Base-by-base conservation (phyloP, 495 filamentous ascomycete genomes). In the Aspergillus ellipticus region DNA sequence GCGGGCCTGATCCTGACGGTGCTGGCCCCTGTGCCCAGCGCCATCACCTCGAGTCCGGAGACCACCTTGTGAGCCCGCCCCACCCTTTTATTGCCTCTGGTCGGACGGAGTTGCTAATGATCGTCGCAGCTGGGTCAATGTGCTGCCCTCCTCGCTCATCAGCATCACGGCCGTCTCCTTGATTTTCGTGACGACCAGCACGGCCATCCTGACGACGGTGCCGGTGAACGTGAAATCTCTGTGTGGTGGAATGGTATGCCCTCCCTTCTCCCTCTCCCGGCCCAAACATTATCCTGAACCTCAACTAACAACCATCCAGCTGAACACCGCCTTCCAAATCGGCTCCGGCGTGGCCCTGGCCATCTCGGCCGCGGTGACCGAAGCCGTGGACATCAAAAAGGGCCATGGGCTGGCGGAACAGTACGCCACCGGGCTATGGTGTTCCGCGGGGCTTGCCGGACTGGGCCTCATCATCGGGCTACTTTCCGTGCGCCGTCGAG, bases 311-410 rank as follows among this genome's bases (percentile, higher is more conserved):
- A 43, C 6, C 17, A 10, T 21, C 11, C 37, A 69, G 68, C 68
- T 73, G 4, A 73, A 73, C 51, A 73, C 70, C 17, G 68, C 70
- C 51, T 73, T 73, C 49, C 70, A 73, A 61, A 73, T 73, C 28
- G 70, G 70, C 20, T 73, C 70, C 24, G 70, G 70, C 13, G 67
- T 71, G 4, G 64, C 70, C 0, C 57, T 73, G 42, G 70, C 70
- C 35, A 71, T 73, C 29, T 73, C 70, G 0, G 68, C 70, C 3
- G 70, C 70, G 11, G 69, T 70, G 6, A 73, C 70, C 19, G 61
- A 69, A 35, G 63, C 61, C 0, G 68, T 66, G 6, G 70, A 73
- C 33, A 73, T 73, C 33, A 39, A 66, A 16, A 63, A 71, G 49
- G 66, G 63, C 43, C 70, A 73, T 21, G 54, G 48, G 8, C 54